A percentile compares a stretch with the other conserved stretches of the same genome.
phyloP scores from a whole-genome alignment of 75 land plant species.

The Pinus albicaulis region DNA sequence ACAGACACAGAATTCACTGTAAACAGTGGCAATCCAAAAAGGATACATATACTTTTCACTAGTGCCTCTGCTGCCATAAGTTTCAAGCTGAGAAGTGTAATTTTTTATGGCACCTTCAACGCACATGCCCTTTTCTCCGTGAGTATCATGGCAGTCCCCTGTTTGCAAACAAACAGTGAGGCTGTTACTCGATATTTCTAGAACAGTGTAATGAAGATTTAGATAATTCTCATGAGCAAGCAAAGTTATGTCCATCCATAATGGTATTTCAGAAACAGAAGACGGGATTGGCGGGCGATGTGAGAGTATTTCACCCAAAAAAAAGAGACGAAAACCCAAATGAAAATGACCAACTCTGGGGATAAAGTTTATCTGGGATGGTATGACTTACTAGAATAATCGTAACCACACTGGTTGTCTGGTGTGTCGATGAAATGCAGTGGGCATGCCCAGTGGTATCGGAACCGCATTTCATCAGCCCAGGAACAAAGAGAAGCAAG shows the following conservation, averaged over 20 bases:
- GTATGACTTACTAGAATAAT: constrained; percentile 26
- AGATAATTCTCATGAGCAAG: too few species aligned
- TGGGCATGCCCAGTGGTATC: constrained; percentile 35
- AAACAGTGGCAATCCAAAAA: neutral
- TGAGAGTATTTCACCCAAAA: neutral
- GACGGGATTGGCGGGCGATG: neutral
- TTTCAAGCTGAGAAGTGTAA: constrained; percentile 60
- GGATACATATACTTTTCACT: neutral
- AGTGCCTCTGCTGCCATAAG: constrained; percentile 8
- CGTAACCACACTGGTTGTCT: neutral
- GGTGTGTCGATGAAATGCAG: constrained; percentile 21
- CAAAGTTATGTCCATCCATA: too few species aligned
- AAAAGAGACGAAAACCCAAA: neutral
- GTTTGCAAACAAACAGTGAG: neutral
- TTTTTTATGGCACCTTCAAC: constrained; percentile 75
- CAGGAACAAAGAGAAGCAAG: constrained; percentile 55
- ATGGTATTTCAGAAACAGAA: too few species aligned
- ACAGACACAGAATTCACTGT: neutral
- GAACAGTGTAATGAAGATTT: too few species aligned
- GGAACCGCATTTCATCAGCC: constrained; percentile 49
- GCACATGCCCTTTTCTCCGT: constrained; percentile 58
- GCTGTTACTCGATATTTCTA: too few species aligned
- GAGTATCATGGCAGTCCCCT: constrained; percentile 81
- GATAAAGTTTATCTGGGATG: neutral
- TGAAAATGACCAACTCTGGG: neutral